Evolutionary conservation across 2,329 filamentous ascomycete genomes (phyloP).

Genomic region (Monosporascus sp.): DNA sequence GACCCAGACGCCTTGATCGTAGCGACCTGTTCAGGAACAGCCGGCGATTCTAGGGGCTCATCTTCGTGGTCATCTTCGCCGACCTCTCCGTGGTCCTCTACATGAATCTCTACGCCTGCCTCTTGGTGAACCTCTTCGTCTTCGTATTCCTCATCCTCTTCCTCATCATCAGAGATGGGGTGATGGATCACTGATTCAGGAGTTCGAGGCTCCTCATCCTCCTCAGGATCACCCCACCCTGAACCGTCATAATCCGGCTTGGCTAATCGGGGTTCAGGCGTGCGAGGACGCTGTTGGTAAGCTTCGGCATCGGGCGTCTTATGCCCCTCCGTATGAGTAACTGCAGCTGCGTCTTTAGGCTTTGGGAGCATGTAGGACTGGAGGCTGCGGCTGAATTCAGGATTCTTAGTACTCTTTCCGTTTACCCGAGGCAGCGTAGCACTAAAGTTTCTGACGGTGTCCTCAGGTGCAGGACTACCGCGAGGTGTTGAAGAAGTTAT

Average conservation of each 20-base stretch:
- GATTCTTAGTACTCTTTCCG: slow-evolving; percentile 25
- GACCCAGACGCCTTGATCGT: slow-evolving; percentile 81
- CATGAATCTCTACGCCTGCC: no score
- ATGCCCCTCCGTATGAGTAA: slow-evolving; percentile 25
- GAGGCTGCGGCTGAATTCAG: slow-evolving; percentile 37
- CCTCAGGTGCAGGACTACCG: slow-evolving; percentile 33
- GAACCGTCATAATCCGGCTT: slow-evolving; percentile 62
- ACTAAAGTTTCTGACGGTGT: slow-evolving; percentile 25
- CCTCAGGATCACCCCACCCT: slow-evolving; percentile 44
- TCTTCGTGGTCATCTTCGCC: slow-evolving; percentile 8
- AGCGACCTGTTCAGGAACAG: slow-evolving; percentile 74
- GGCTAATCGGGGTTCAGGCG: slow-evolving; percentile 45
- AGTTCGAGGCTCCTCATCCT: slow-evolving; percentile 61
- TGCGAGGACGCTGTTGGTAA: slow-evolving; percentile 38
- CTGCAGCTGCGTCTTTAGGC: slow-evolving; percentile 30
- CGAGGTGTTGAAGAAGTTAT: slow-evolving; percentile 50
- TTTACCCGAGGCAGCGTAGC: slow-evolving; percentile 35
- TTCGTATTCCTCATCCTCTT: slow-evolving; percentile 31
- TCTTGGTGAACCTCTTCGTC: slow-evolving; percentile 20
- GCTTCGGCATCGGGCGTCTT: slow-evolving; percentile 33
- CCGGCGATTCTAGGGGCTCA: slow-evolving; percentile 47
- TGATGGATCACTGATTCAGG: slow-evolving; percentile 90
- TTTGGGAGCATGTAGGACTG: slow-evolving; percentile 44
- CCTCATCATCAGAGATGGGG: slow-evolving; percentile 46
- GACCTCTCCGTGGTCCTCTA: no score